A percentile compares a stretch with the other conserved stretches of the same genome.
Evolutionary conservation across 1,284 basidiomycete species (phyloP).

Genomic region (Heterobasidion irregulare): DNA sequence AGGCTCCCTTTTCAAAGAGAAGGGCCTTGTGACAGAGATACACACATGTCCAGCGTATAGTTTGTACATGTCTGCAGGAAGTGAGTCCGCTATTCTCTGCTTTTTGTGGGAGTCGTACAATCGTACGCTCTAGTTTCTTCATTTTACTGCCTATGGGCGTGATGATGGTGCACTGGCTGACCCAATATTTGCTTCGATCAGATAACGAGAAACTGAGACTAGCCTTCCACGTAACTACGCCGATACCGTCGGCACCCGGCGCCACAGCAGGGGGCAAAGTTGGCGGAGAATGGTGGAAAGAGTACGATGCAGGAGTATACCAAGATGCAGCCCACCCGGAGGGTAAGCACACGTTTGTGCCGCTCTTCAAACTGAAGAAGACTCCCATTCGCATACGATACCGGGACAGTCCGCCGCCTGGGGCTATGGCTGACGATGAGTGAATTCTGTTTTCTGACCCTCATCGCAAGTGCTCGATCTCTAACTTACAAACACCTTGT

Average conservation of each 20-base stretch:
- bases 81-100: background rate
- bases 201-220: background rate
- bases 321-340: background rate
- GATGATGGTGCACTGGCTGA: too few species aligned
- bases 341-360: background rate
- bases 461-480: background rate
- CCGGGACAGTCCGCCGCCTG: background rate
- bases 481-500: background rate
- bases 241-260: background rate
- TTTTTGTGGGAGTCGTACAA: background rate
- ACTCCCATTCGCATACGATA: background rate
- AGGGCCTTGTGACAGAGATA: background rate
- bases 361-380: background rate
- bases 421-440: background rate
- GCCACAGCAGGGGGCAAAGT: background rate
- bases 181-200: background rate
- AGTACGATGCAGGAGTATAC: background rate
- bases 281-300: background rate
- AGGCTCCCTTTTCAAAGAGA: background rate
- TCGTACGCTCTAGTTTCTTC: background rate
- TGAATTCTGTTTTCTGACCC: background rate
- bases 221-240: background rate
- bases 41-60: background rate
- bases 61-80: background rate
- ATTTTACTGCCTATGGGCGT: too few species aligned